A percentile compares a stretch with the other conserved stretches of the same genome.
These are phyloP conservation scores for Coprinellus micaceus DNA, from an alignment of 768 basidiomycete species.

Conservation along the genomic window DNA sequence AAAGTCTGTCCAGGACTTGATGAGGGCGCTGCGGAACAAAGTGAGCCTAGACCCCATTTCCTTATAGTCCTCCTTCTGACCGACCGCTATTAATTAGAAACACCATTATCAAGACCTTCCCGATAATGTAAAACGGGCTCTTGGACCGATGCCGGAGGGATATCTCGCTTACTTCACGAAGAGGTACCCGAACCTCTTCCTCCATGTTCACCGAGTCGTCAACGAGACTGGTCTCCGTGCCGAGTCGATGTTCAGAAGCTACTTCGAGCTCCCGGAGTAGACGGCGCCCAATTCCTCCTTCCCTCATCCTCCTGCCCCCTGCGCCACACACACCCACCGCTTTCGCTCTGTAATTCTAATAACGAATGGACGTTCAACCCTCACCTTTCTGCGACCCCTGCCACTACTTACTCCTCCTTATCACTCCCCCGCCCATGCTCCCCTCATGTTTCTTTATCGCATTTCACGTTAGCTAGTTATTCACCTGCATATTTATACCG, in stretches of 20 bases:
- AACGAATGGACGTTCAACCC: neutral
- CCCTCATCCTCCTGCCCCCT: neutral
- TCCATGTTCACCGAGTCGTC: constrained; percentile 89
- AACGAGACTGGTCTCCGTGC: constrained; percentile 62
- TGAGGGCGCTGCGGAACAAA: constrained; percentile 94
- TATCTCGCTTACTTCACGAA: constrained; percentile 91
- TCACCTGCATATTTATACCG: constrained; percentile 4
- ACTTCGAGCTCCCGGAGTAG: constrained; percentile 67
- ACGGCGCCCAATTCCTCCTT: neutral
- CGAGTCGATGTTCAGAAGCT: constrained; percentile 89
- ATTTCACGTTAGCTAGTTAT: neutral
- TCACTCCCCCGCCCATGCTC: neutral
- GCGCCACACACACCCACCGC: neutral
- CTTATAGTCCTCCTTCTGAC: neutral
- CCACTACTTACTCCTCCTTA: neutral
- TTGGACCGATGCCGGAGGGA: constrained; percentile 90
- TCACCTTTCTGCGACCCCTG: neutral
- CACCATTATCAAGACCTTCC: constrained; percentile 98
- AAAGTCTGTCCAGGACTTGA: constrained; percentile 81
- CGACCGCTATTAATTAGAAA: constrained; percentile 53
- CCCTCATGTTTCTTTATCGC: neutral
- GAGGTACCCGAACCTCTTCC: constrained; percentile 86
- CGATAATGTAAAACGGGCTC: constrained; percentile 80
- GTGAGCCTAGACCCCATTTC: constrained; percentile 37
- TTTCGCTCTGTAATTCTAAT: no score